A percentile compares a stretch with the other conserved stretches of the same genome.
Evolutionary conservation across 805 yeast species (phyloP).

Genomic region (Zygotorulaspora danielsina): DNA sequence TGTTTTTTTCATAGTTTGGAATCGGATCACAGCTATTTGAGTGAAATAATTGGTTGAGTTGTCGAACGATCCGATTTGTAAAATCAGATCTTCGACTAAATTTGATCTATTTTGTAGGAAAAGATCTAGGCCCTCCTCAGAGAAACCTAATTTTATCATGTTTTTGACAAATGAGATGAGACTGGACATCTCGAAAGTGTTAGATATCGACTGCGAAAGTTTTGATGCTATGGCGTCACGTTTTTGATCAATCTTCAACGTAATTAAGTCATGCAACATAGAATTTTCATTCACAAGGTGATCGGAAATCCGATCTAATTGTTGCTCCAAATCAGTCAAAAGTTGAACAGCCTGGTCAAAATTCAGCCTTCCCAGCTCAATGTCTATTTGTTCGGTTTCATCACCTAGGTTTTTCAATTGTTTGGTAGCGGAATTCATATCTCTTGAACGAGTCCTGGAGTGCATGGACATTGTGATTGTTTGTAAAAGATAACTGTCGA

Average conservation of each 20-base stretch:
- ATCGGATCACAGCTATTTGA: constrained; percentile 59
- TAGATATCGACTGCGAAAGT: constrained; percentile 35
- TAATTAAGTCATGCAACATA: constrained; percentile 33
- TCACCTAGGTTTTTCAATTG: constrained; percentile 55
- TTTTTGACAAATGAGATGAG: constrained; percentile 29
- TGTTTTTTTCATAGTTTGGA: constrained; percentile 57
- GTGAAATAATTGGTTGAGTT: constrained; percentile 58
- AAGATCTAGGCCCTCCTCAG: constrained; percentile 46
- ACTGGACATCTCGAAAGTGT: constrained; percentile 27
- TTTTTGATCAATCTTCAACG: constrained; percentile 33
- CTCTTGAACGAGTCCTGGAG: constrained; percentile 52
- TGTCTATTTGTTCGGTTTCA: constrained; percentile 63
- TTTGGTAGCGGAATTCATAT: constrained; percentile 41
- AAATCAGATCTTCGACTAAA: constrained; percentile 44
- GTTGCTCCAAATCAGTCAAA: constrained; percentile 35
- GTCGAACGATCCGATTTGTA: constrained; percentile 43
- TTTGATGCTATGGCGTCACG: constrained; percentile 33
- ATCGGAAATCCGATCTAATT: constrained; percentile 16
- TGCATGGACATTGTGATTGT: constrained; percentile 60
- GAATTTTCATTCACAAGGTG: constrained; percentile 31
- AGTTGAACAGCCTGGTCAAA: constrained; percentile 43
- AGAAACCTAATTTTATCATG: constrained; percentile 41
- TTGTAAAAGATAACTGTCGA: constrained; percentile 43
- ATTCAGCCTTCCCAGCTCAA: constrained; percentile 56
- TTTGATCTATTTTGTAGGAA: constrained; percentile 47